Evolutionary conservation across 768 basidiomycete species (phyloP), one percentile per base, ranked within the genome.

Genomic region (Leccinellum albellum): DNA sequence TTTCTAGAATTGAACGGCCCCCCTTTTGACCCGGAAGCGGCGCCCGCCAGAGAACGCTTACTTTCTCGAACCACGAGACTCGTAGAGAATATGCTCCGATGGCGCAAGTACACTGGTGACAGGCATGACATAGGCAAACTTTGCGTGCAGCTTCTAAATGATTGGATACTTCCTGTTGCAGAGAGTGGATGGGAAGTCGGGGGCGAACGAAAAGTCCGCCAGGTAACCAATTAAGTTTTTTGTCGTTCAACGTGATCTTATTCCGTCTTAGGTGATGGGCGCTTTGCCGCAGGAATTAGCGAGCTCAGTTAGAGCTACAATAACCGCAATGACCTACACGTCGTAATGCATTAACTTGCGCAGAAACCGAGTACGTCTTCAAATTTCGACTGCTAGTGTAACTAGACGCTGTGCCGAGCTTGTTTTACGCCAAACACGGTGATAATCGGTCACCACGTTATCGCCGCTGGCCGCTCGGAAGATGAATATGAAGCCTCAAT

Each of bases 131-230:
- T 84, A n/a, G 82, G 79, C 8, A 70, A 76, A 49, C 73, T 90
- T 46, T 78, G 82, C 21, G 77, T 73, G 14, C 78, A 77, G 60
- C 70, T 94, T 15, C 77, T 90, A 9, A 80, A 80, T 21, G 75
- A 79, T 20, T 80, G 79, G 59, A 78, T 94, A 44, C 64, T 88
- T 50, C 83, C 81, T 6, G 76, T 90, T 29, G 86, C 92, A 6
- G 79, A 84, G 58, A 80, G 78, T 55, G 89, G 88, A 9, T 97
- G 94, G 94, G 91, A 92, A 44, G 88, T 91, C 35, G 93, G 94
- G 12, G 92, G 92, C 2, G 80, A 87, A 69, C 83, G 83, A 37
- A 73, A 82, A 57, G 75, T 82, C 55, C 75, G 73, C 28, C 83
- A 82, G 81, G 91, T 91, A 59, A 61, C 75, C 68, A 40, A 50